phyloP scores from a whole-genome alignment of 2,329 filamentous ascomycete species.

The Domatiomyces catenatus region DNA sequence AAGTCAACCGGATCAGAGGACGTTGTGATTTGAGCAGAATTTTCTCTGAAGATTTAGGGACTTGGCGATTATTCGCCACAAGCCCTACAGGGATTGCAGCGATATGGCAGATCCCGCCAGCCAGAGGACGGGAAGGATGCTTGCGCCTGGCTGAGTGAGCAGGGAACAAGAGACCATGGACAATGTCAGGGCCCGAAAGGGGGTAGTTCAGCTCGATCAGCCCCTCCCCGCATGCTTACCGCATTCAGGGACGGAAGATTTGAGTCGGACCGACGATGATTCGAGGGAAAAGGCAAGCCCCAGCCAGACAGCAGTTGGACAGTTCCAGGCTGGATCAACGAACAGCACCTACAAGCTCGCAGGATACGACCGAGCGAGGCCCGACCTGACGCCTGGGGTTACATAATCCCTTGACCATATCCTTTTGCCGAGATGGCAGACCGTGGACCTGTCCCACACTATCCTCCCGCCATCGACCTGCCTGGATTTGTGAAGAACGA shows the following conservation, averaged over 20 bases:
- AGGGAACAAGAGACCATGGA: neutral
- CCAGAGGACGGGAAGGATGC: neutral
- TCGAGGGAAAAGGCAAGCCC: neutral
- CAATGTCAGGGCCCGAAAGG: neutral
- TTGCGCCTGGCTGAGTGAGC: neutral
- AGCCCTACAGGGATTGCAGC: neutral
- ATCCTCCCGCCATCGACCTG: slow-evolving; percentile 49
- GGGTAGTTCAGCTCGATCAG: neutral
- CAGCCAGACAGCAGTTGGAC: neutral
- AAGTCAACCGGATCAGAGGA: neutral
- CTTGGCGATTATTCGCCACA: neutral
- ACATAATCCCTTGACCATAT: neutral
- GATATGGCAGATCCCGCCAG: neutral
- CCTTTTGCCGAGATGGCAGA: neutral
- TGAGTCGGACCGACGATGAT: neutral
- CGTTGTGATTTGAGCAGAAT: neutral
- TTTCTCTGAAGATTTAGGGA: neutral
- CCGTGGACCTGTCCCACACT: slow-evolving; percentile 33
- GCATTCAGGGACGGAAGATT: neutral
- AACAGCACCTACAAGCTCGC: neutral
- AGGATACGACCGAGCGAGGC: neutral
- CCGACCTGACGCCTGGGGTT: neutral
- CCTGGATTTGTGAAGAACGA: slow-evolving; percentile 52
- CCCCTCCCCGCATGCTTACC: neutral
- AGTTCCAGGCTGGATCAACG: neutral